phyloP scores from a whole-genome alignment of 805 yeast genomes.

The Ogataea pignaliae region DNA sequence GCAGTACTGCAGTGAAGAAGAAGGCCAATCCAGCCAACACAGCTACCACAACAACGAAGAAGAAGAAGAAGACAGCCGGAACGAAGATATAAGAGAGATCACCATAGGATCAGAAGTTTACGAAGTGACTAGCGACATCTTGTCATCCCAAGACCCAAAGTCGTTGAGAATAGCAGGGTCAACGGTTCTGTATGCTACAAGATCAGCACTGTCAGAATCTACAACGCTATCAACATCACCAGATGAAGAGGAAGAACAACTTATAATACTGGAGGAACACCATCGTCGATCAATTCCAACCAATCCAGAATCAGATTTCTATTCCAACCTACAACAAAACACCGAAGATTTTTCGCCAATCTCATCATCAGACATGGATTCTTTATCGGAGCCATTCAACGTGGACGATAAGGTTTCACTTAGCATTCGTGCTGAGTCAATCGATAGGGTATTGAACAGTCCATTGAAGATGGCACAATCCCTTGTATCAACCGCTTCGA shows the following conservation, averaged over 20 bases:
- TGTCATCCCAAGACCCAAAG: slow-evolving; percentile 17
- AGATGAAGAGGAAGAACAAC: background rate
- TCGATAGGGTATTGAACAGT: slow-evolving; percentile 14
- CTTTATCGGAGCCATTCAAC: slow-evolving; percentile 9
- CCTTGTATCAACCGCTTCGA: slow-evolving; percentile 17
- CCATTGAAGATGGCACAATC: slow-evolving; percentile 17
- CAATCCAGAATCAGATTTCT: no score
- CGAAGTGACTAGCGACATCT: slow-evolving; percentile 19
- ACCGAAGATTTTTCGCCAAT: no score
- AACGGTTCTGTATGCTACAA: background rate
- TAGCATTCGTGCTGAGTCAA: slow-evolving; percentile 15
- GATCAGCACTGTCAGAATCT: slow-evolving; percentile 1
- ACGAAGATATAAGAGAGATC: slow-evolving; percentile 10
- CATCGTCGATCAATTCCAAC: no score
- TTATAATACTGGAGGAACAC: no score
- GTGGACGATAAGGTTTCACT: slow-evolving; percentile 7
- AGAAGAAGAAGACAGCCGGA: slow-evolving; percentile 4
- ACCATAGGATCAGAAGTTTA: slow-evolving; percentile 13
- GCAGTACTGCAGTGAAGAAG: slow-evolving; percentile 3
- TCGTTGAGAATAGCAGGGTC: slow-evolving; percentile 8
- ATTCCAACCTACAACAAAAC: slow-evolving; percentile 4
- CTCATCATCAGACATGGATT: slow-evolving; percentile 11
- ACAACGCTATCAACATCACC: background rate
- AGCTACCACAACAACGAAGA: background rate
- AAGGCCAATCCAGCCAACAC: background rate